Base-by-base conservation (phyloP, 1,139 yeast genomes). In the Casaregolazyma suthepensis region DNA sequence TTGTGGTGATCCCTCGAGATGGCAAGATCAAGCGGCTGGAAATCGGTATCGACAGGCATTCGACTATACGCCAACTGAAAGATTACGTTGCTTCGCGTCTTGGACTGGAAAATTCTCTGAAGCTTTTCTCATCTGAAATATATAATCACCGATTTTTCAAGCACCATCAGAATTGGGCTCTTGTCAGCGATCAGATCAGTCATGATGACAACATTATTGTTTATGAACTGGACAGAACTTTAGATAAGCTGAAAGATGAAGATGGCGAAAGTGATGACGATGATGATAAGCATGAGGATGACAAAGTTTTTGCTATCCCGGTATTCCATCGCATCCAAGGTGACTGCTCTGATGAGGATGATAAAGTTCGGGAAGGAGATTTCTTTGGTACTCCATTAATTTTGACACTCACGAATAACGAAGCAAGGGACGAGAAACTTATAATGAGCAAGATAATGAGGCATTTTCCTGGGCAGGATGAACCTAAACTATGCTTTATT, bases 321-420 rank as follows among this genome's bases (percentile, higher is more conserved):
- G 87, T 89, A 0, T 72, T 83, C 54, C 84, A 78, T 64, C 75
- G 84, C 1, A 74, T 74, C 1, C 70, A 42, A 3, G 50, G 50
- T 6, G 46, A 49, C 13, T 31, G 51, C 18, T 29, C 46, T 19
- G 45, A 45, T 74, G 15, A 80, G 78, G 53, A 74, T 67, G 61
- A 53, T 78, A 63, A 63, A 69, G 58, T 53, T 56, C 51, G 47
- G n/a, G 59, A 57, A 6, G 58, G 60, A 0, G 67, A 67, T 17
- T 63, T 77, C 2, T 86, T 87, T 70, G 94, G 90, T 1, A 68
- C 85, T 2, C 97, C 98, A 1, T 80, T 88, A 61, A 85, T 89
- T 63, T 74, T 89, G 43, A 77, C 82, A 0, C 65, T 87, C 23
- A 69, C 77, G 4, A 73, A 71, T 31, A 71, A 72, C 12, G 84